Evolutionary conservation across 2,329 filamentous ascomycete genomes (phyloP), one percentile per base, ranked within the genome.

Genomic region (Aspergillus pseudoglaucus): DNA sequence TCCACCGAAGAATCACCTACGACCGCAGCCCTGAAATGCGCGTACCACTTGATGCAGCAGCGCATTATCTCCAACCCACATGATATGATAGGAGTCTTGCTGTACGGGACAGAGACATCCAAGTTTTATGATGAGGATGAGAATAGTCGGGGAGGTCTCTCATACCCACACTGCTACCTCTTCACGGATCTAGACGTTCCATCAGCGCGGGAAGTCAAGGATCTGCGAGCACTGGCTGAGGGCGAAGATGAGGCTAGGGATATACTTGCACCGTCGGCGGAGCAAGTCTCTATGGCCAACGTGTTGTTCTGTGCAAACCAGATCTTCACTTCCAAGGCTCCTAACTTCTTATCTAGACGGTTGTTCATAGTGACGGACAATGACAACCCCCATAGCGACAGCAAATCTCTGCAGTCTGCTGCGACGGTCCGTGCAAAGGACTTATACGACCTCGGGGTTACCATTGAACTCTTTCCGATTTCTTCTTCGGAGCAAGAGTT

Each of bases 351-450:
- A 3, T 97, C 91, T 5, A 79, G 91, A 51, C 82, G 93, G 30
- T 72, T 98, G n/a, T 98, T 98, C 69, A 82, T 98, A 53, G 88
- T 98, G 47, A 97, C 93, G 0, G 90, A 97, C 66, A 88, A 95
- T 54, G 93, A 97, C 64, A 79, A 90, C 54, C 93, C 93, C 3
- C 88, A 94, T 63, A 72, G 75, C 0, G 75, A 79, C 15, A 84
- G 88, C 63, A 93, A 90, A 68, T 75, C 79, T 6, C 75, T 85
- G 25, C 83, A 85, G 45, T 85, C 86, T 12, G 82, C 86, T 32
- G 88, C 93, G 3, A 84, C 88, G 6, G 88, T 93, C 4, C 82
- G 90, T 46, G 93, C 93, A 23, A 95, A 95, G 64, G 93, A 98
- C 71, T 68, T 98, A 18, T 97, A 96, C 63, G 93, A 98, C 63